Evolutionary conservation across 352 stramenopile genomes (phyloP).

Genomic region (Elongisporangium prolatum): DNA sequence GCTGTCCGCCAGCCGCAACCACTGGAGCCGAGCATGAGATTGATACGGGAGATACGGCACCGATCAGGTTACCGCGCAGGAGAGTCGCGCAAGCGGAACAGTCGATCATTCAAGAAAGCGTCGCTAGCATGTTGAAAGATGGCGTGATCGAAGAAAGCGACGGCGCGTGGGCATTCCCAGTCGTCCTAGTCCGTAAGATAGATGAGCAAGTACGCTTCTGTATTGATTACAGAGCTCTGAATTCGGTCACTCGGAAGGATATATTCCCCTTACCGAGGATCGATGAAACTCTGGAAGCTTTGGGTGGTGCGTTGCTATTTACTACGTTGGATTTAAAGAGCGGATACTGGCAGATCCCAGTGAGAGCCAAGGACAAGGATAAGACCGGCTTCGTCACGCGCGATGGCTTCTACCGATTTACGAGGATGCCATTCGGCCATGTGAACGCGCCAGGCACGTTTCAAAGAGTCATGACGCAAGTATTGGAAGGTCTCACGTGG

Average conservation of each 20-base stretch:
- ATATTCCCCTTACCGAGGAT: conserved; percentile 22
- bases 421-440: conserved; percentile 17
- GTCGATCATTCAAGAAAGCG: conserved; percentile 5
- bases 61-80: conserved; percentile 6
- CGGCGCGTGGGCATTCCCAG: conserved; percentile 13
- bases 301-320: conserved; percentile 9
- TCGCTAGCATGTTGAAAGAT: conserved; percentile 8
- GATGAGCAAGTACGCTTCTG: conserved; percentile 17
- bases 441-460: conserved; percentile 21
- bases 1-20: conserved; percentile 6
- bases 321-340: conserved; percentile 12
- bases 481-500: conserved; percentile 14
- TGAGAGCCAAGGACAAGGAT: conserved; percentile 4
- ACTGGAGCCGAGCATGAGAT: conserved; percentile 14
- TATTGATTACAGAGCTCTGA: conserved; percentile 17
- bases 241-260: conserved; percentile 16
- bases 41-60: conserved; percentile 7
- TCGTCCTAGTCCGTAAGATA: conserved; percentile 23
- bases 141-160: conserved; percentile 14
- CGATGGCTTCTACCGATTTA: conserved; percentile 15
- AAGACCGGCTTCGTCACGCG: conserved; percentile 18
- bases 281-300: conserved; percentile 9
- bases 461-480: conserved; percentile 19
- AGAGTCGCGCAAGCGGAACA: conserved; percentile 7
- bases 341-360: conserved; percentile 13